These are phyloP conservation scores for Pseudozyma sp. DNA, from an alignment of 1,284 basidiomycete genomes.

Conservation along the genomic window DNA sequence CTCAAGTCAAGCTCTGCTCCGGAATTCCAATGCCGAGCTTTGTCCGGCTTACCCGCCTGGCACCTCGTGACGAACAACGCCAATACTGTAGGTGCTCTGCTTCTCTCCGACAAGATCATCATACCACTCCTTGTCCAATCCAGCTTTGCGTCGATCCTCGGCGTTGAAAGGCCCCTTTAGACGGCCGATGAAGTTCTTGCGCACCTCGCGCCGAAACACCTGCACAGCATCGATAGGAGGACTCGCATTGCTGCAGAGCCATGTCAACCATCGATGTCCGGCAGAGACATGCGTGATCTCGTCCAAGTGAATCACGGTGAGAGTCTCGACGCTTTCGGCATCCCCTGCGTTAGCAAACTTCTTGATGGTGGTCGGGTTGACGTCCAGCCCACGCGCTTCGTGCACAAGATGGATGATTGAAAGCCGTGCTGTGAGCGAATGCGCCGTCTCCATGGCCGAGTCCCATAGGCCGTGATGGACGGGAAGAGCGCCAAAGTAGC, in stretches of 20 bases:
- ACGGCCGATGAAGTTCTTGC: slow-evolving; percentile 79
- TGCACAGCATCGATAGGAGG: slow-evolving; percentile 77
- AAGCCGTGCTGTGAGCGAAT: slow-evolving; percentile 80
- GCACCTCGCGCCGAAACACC: slow-evolving; percentile 81
- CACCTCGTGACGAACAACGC: slow-evolving; percentile 51
- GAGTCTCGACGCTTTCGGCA: slow-evolving; percentile 74
- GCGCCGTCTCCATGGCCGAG: slow-evolving; percentile 79
- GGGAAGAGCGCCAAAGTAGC: slow-evolving; percentile 77
- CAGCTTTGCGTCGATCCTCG: slow-evolving; percentile 79
- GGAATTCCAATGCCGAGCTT: slow-evolving; percentile 1
- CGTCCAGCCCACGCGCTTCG: slow-evolving; percentile 86
- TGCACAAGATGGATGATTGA: slow-evolving; percentile 91
- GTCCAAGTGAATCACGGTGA: slow-evolving; percentile 72
- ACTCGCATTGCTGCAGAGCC: slow-evolving; percentile 75
- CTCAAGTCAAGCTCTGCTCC: neutral
- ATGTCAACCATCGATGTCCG: slow-evolving; percentile 86
- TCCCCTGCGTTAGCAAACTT: slow-evolving; percentile 80
- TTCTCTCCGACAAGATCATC: slow-evolving; percentile 76
- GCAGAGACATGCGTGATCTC: slow-evolving; percentile 84
- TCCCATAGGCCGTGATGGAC: slow-evolving; percentile 77
- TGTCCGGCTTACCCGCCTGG: slow-evolving; percentile 41
- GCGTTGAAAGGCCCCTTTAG: slow-evolving; percentile 87
- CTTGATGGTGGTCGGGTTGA: slow-evolving; percentile 81
- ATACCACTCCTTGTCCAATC: slow-evolving; percentile 68
- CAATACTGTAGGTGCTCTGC: slow-evolving; percentile 28